Conservation (phyloP, 352 stramenopile genomes). For the Phytophthora fragariae region DNA sequence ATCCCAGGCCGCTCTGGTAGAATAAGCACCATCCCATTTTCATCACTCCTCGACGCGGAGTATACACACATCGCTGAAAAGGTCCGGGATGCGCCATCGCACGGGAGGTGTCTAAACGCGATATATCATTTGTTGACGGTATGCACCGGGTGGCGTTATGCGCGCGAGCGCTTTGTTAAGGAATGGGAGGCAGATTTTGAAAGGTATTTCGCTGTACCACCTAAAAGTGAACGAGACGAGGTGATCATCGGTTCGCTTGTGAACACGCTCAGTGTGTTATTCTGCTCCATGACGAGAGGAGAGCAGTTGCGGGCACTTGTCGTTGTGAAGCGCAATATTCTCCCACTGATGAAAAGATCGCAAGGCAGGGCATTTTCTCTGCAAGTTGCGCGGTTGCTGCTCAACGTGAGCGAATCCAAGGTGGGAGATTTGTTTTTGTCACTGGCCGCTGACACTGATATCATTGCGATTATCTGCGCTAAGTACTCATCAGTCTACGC, state of each 20-base stretch:
- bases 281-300: constrained; percentile 44
- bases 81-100: constrained; percentile 54
- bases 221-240: constrained; percentile 62
- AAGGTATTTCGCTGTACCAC: constrained; percentile 47
- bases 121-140: constrained; percentile 64
- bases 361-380: constrained; percentile 38
- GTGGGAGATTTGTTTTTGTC: constrained; percentile 66
- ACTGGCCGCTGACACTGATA: constrained; percentile 62
- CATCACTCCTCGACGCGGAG: constrained; percentile 23
- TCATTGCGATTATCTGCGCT: constrained; percentile 53
- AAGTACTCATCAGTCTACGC: constrained; percentile 57
- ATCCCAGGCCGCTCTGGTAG: not conserved
- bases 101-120: constrained; percentile 68
- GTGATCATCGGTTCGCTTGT: constrained; percentile 60
- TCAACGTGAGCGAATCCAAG: constrained; percentile 54
- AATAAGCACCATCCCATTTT: constrained; percentile 4
- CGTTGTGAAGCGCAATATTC: constrained; percentile 58
- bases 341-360: constrained; percentile 55
- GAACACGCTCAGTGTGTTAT: constrained; percentile 41
- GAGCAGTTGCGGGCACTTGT: constrained; percentile 58
- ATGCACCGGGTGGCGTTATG: constrained; percentile 31
- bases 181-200: constrained; percentile 61
- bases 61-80: constrained; percentile 39
- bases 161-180: constrained; percentile 34
- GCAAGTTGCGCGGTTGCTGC: constrained; percentile 56